Conservation (phyloP, 148 eudicot genomes). For the Fallopia convolvulus region DNA sequence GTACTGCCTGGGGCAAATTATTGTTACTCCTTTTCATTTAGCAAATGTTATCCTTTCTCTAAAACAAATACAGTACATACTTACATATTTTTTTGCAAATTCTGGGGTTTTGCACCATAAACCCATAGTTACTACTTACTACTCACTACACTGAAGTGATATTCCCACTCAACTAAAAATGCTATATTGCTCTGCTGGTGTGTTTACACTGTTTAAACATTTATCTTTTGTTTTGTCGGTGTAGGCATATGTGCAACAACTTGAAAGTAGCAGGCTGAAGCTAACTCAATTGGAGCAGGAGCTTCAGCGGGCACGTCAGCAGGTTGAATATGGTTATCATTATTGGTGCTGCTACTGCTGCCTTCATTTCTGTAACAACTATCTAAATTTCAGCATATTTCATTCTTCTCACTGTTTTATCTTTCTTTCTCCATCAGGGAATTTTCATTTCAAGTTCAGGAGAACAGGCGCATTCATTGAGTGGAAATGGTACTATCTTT, state of each 20-base stretch:
- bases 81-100: too few species aligned
- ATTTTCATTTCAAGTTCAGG: slow-evolving; percentile 44
- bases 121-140: neutral
- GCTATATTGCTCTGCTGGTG: neutral
- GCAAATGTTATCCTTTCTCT: neutral
- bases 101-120: neutral
- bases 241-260: slow-evolving; percentile 51
- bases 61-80: neutral
- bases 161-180: neutral
- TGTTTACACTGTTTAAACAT: neutral
- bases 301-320: slow-evolving; percentile 50
- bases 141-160: neutral
- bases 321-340: slow-evolving; percentile 25
- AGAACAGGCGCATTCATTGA: slow-evolving; percentile 42
- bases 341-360: neutral
- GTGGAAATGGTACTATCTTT: slow-evolving; percentile 34
- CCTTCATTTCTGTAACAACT: neutral
- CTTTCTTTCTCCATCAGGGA: slow-evolving; percentile 23
- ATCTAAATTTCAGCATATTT: neutral
- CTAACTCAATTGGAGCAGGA: slow-evolving; percentile 54
- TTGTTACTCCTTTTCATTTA: too few species aligned
- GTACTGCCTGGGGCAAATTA: neutral
- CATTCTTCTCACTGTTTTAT: slow-evolving; percentile 3
- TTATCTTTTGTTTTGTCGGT: slow-evolving; percentile 2
- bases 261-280: slow-evolving; percentile 47